phyloP scores from a whole-genome alignment of 805 yeast species.

The Teunomyces stri region DNA sequence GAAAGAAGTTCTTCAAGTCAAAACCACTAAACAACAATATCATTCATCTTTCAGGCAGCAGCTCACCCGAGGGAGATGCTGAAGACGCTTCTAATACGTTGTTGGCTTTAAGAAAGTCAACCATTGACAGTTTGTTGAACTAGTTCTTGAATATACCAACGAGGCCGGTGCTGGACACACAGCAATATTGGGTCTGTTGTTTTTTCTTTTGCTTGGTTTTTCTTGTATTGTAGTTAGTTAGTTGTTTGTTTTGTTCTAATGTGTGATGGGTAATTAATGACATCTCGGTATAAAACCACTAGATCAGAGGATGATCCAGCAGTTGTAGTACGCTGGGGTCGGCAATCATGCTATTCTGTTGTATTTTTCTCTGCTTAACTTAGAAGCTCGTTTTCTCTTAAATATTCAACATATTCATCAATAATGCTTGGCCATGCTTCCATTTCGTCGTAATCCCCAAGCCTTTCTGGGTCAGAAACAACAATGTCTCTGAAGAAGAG shows the following conservation, averaged over 20 bases:
- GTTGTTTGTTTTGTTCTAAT: background rate
- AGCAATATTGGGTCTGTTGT: too few species aligned
- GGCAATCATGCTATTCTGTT: background rate
- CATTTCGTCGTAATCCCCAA: constrained; percentile 66
- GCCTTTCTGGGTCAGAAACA: constrained; percentile 42
- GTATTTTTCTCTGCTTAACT: background rate
- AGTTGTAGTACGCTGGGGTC: too few species aligned
- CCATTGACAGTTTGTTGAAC: constrained; percentile 40
- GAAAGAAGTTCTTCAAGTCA: constrained; percentile 29
- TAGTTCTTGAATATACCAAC: constrained; percentile 9
- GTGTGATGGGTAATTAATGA: background rate
- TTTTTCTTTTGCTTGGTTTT: background rate
- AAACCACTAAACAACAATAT: constrained; percentile 26
- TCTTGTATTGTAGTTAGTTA: background rate
- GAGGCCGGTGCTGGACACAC: too few species aligned
- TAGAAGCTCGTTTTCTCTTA: constrained; percentile 25
- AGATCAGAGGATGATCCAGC: too few species aligned
- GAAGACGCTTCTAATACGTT: constrained; percentile 38
- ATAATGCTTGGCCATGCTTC: constrained; percentile 92
- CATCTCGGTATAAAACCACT: too few species aligned
- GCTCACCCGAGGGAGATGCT: constrained; percentile 14
- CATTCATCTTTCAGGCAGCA: constrained; percentile 7
- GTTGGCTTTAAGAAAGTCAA: constrained; percentile 39
- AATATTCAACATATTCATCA: constrained; percentile 75
- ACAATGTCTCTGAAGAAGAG: constrained; percentile 57